These are phyloP conservation scores for Ophiocordyceps unilateralis DNA, from an alignment of 2,329 filamentous ascomycete genomes.

Conservation along the genomic window DNA sequence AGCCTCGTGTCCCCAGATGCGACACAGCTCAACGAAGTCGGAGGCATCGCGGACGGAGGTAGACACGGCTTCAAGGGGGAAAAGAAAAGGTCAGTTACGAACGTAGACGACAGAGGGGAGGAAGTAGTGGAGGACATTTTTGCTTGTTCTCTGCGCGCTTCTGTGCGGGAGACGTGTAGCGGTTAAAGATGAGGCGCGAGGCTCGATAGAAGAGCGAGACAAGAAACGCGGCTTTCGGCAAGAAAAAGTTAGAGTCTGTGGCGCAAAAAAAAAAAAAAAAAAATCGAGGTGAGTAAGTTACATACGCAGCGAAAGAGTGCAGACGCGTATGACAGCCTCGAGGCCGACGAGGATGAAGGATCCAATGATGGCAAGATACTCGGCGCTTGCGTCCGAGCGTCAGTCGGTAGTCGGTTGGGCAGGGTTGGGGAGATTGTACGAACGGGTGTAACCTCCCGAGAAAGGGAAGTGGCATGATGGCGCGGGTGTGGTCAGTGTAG, in stretches of 20 bases:
- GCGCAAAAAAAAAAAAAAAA: constrained; percentile 4
- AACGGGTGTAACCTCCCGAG: constrained; percentile 34
- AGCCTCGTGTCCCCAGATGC: constrained; percentile 75
- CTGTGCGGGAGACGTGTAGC: constrained; percentile 51
- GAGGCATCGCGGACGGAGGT: constrained; percentile 68
- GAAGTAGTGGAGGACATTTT: constrained; percentile 27
- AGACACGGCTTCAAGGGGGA: constrained; percentile 37
- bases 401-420: neutral
- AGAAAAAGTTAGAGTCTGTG: neutral
- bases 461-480: constrained; percentile 33
- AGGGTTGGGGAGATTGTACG: constrained; percentile 7
- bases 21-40: constrained; percentile 90
- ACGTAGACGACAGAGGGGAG: rapidly evolving
- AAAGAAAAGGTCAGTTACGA: neutral
- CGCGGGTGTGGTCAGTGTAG: neutral
- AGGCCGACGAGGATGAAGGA: constrained; percentile 72
- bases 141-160: constrained; percentile 51
- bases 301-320: constrained; percentile 77
- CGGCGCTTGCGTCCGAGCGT: constrained; percentile 33
- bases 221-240: constrained; percentile 49
- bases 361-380: constrained; percentile 73
- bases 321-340: constrained; percentile 66
- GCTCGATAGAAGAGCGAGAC: constrained; percentile 68
- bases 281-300: constrained; percentile 6
- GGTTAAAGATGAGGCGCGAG: constrained; percentile 70